Evolutionary conservation across 495 filamentous ascomycete genomes (phyloP).

Genomic region (Lasiosphaeria miniovina): DNA sequence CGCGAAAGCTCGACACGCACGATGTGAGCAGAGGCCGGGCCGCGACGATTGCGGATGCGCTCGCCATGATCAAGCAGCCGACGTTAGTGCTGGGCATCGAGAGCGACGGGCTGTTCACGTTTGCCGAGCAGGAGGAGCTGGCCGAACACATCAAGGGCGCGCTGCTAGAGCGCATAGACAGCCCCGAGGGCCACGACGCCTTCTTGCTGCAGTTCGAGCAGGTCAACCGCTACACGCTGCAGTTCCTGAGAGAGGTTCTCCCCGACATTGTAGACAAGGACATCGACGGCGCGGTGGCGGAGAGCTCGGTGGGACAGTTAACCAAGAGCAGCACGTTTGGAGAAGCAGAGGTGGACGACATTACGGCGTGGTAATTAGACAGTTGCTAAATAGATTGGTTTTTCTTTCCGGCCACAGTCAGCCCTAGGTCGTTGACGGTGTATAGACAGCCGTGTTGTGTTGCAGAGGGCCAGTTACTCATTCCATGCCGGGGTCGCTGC

Average conservation of each 20-base stretch:
- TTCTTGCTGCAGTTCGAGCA: slow-evolving; percentile 97
- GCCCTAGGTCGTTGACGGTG: too few relatives aligned
- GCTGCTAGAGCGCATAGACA: slow-evolving; percentile 79
- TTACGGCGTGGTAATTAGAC: slow-evolving; percentile 78
- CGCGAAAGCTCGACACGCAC: slow-evolving; percentile 97
- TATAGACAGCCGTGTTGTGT: too few relatives aligned
- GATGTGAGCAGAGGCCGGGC: slow-evolving; percentile 77
- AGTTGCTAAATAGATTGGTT: not conserved
- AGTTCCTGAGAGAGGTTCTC: slow-evolving; percentile 77
- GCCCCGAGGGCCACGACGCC: slow-evolving; percentile 91
- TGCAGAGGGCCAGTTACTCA: too few relatives aligned
- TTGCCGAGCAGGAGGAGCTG: slow-evolving; percentile 89
- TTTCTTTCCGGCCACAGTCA: not conserved
- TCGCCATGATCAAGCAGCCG: slow-evolving; percentile 82
- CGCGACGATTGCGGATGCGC: slow-evolving; percentile 62
- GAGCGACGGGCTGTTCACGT: slow-evolving; percentile 92
- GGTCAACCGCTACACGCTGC: slow-evolving; percentile 82
- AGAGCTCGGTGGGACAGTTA: slow-evolving; percentile 46
- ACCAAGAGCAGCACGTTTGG: slow-evolving; percentile 87
- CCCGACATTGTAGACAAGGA: slow-evolving; percentile 79
- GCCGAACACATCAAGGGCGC: slow-evolving; percentile 78
- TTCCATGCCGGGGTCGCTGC: too few relatives aligned
- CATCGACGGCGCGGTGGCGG: slow-evolving; percentile 44
- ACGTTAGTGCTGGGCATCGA: slow-evolving; percentile 89
- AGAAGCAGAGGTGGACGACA: slow-evolving; percentile 94